Conservation (phyloP, 169 alveolate species). For the Plasmodium vivax region DNA sequence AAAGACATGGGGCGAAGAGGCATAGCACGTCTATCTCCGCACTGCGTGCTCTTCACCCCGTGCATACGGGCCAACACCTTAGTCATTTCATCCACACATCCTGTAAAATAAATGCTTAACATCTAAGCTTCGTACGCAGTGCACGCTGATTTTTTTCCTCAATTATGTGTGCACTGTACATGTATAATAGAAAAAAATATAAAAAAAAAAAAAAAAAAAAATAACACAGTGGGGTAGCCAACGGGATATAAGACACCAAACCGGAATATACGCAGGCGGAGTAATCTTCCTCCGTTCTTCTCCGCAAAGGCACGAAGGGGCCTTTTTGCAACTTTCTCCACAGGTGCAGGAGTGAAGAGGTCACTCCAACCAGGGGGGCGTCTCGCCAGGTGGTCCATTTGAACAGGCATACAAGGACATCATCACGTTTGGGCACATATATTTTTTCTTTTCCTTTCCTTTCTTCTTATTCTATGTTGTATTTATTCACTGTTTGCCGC, state of each 20-base stretch:
- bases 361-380: neutral
- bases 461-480: neutral
- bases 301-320: neutral
- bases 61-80: neutral
- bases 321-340: neutral
- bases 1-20: neutral
- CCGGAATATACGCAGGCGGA: neutral
- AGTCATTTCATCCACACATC: neutral
- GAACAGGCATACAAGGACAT: neutral
- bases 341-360: neutral
- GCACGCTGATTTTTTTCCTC: neutral
- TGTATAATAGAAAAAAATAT: neutral
- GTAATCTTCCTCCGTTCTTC: neutral
- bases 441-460: neutral
- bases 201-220: neutral
- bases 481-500: neutral
- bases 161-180: neutral
- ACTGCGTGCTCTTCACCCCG: neutral
- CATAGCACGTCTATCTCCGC: neutral
- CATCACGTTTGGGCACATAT: neutral
- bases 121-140: neutral
- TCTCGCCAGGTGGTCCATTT: neutral
- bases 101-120: neutral
- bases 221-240: neutral
- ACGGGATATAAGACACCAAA: neutral